These are phyloP conservation scores for Apiospora hydei DNA, from an alignment of 2,329 filamentous ascomycete genomes.

Conservation along the genomic window DNA sequence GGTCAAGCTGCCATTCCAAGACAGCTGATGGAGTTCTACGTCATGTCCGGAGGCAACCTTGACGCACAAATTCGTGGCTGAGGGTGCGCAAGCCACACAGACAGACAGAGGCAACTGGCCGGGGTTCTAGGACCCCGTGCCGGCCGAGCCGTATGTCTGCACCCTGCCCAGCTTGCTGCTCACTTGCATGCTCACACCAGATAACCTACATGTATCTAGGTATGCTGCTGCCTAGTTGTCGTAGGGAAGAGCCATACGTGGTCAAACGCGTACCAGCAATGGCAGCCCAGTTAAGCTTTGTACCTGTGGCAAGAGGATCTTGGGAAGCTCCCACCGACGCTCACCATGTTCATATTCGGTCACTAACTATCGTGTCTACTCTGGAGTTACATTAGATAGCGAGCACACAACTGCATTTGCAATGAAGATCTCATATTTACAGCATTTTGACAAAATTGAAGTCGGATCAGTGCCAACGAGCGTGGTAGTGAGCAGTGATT, in stretches of 20 bases:
- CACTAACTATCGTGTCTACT: background rate
- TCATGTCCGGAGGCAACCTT: constrained; percentile 14
- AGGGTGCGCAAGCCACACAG: background rate
- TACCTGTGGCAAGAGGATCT: background rate
- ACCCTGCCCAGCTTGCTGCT: background rate
- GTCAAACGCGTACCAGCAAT: background rate
- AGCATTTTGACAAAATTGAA: background rate
- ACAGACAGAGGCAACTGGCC: background rate
- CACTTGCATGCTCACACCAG: background rate
- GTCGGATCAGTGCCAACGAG: background rate
- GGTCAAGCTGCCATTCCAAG: constrained; percentile 3
- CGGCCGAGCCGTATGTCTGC: constrained; percentile 6
- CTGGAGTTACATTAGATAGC: background rate
- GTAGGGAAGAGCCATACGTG: background rate
- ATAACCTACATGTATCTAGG: background rate
- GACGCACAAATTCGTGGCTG: constrained; percentile 10
- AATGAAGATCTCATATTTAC: background rate
- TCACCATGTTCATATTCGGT: background rate
- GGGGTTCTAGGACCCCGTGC: background rate
- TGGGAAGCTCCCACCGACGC: background rate
- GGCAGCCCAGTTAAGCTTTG: background rate
- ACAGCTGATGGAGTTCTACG: background rate
- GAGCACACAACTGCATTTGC: background rate
- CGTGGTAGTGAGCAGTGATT: too few relatives aligned
- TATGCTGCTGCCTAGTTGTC: background rate